Base-by-base conservation (phyloP, 2,329 filamentous ascomycete species). In the Coniella vitis region DNA sequence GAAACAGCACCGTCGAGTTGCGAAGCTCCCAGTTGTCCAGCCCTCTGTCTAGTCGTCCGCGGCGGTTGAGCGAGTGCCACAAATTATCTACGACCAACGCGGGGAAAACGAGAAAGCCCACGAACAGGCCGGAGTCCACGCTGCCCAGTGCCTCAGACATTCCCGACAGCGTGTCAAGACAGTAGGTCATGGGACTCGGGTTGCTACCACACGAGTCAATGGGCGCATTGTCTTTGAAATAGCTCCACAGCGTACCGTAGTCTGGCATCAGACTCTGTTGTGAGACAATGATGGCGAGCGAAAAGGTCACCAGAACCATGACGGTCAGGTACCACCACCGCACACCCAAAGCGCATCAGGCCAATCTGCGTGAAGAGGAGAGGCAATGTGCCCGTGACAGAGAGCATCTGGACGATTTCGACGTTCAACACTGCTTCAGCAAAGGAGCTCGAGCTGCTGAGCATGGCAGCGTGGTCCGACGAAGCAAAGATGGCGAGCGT, bases 261-360 rank as follows among this genome's bases (percentile, higher is more conserved):
- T 45, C 29, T 13, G 55, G 52, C 48, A 56, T 55, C 13, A 57
- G 49, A 25, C 40, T 49, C 16, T 35, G 45, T 4, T 47, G 47
- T 12, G 49, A 47, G 36, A 52, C 55, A 38, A 49, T 38, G 22
- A 52, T 45, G 1, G 42, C 54, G 7, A 59, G 29, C 2, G 52
- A 29, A 21, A 54, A 56, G 13, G 53, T 49, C 2, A 50, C n/a
- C 10, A 52, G n/a, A 7, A 52, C 45, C 14, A 58, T 49, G 1
- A n/a, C 5, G 12, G 56, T 51, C 16, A 51, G 56, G 34, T 61
- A 60, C 56, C 56, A 58, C 58, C 59, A 61, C 9, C 54, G 55
- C 45, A 59, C 52, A 8, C 53, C 54, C n/a, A 3, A 51, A 44
- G 2, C 56, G 56, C 36, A 59, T 57, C 5, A 60, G 48, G 4